Conservation (phyloP, 164 flowering plant species). For the Echeveria elegans region DNA sequence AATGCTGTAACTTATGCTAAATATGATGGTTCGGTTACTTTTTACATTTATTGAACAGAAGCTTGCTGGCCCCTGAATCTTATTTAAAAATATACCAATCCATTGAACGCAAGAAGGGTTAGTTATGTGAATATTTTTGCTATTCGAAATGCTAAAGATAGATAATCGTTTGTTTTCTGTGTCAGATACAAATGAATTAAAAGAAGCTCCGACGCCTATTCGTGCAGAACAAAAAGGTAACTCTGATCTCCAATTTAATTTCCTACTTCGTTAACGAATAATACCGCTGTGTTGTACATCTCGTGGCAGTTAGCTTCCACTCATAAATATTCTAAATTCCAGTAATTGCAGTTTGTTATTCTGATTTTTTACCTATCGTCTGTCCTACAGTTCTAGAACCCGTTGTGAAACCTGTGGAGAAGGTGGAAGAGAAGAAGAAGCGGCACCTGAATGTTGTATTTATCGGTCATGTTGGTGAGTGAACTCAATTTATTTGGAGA, state of each 20-base stretch:
- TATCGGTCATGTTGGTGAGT: conserved; percentile 94
- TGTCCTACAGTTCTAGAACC: conserved; percentile 17
- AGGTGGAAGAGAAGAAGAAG: conserved; percentile 39
- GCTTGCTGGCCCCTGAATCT: background rate
- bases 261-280: background rate
- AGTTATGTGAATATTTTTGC: background rate
- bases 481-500: conserved; percentile 1
- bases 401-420: conserved; percentile 26
- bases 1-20: background rate
- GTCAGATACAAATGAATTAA: conserved; percentile 3
- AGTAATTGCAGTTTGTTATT: background rate
- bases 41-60: background rate
- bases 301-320: background rate
- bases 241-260: background rate
- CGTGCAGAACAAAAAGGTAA: conserved; percentile 3
- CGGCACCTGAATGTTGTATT: conserved; percentile 90
- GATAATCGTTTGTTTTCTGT: background rate
- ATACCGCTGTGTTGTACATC: background rate
- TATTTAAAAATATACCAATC: background rate
- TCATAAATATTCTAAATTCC: background rate
- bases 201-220: background rate
- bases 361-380: background rate
- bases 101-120: background rate
- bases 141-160: too few relatives aligned
- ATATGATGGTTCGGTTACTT: background rate